Base-by-base conservation (phyloP, 164 flowering plant species). In the Sextonia rubra region DNA sequence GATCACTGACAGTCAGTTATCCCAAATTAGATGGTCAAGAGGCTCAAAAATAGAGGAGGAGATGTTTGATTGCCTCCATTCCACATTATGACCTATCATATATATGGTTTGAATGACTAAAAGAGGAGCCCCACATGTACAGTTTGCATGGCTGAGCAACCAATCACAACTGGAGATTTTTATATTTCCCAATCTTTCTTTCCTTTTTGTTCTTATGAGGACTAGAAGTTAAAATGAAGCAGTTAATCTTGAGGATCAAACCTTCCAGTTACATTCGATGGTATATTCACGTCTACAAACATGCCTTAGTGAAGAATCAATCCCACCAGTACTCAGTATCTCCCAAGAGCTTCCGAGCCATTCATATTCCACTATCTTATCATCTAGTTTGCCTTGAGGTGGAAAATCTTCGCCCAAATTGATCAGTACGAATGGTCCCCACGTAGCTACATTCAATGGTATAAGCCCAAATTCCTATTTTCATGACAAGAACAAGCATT, bases 221-320 rank as follows among this genome's bases (percentile, higher is more conserved):
- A 62, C 65, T 25, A 4, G 67, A 17, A 64, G 44, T 30, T 64
- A 15, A 7, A 64, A 27, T 27, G 20, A 27, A 68, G 70, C 47
- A 47, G 18, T 49, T 17, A 49, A 60, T 37, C 23, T 7, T 47
- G 11, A 73, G 63, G 44, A 70, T 15, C 74, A 64, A 72, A 94
- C 98, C 97, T 94, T 94, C 98, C 98, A 91, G 82, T 94, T 94
- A 75, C 97, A 94, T 29, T 92, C 91, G 52, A 94, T 83, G 62
- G 80, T 88, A 75, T 94, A 94, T 79, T 87, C 91, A 64, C 91
- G 91, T 79, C 99, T 83, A 72, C 94, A 86, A 37, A 92, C 74
- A 83, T 78, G 92, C 74, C 78, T 80, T 52, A 92, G 81, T 17
- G 91, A 85, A 17, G 88, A 72, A 80, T 92, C 87, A 73, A 88